A percentile compares a stretch with the other conserved stretches of the same genome.
These are phyloP conservation scores for Biscogniauxia marginata DNA, from an alignment of 2,329 filamentous ascomycete genomes.

Conservation along the genomic window DNA sequence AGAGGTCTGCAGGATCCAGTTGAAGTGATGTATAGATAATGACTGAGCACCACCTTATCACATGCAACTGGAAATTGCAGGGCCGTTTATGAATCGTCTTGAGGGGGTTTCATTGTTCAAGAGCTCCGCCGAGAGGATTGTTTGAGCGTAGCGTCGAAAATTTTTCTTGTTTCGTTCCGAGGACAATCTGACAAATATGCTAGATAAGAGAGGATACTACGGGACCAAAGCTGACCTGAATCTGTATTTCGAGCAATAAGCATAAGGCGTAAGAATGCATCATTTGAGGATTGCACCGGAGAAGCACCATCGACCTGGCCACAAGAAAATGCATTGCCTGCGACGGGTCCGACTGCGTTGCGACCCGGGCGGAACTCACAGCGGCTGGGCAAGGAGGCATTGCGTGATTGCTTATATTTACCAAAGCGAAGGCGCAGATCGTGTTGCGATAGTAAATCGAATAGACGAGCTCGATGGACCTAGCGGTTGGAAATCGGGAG, in stretches of 20 bases:
- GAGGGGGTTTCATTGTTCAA: not conserved
- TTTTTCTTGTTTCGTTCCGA: not conserved
- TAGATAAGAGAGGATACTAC: not conserved
- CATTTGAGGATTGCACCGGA: not conserved
- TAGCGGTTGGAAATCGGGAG: not conserved
- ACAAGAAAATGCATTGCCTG: not conserved
- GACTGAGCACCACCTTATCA: not conserved
- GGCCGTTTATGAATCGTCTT: not conserved
- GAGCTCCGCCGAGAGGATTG: not conserved
- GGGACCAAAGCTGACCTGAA: not conserved
- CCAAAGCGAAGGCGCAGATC: not conserved
- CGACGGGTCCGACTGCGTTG: not conserved
- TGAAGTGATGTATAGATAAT: not conserved
- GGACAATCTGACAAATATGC: not conserved
- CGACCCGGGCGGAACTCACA: not conserved
- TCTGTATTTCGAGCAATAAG: not conserved
- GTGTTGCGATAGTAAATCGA: not conserved
- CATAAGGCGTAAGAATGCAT: not conserved
- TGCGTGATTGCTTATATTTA: not conserved
- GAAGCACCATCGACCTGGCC: not conserved
- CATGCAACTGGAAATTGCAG: not conserved
- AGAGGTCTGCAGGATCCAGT: not conserved
- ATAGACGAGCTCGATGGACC: not conserved
- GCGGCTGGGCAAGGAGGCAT: not conserved
- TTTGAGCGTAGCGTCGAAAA: not conserved